A percentile compares a stretch with the other conserved stretches of the same genome.
These are phyloP conservation scores for Globisporangium orthogonon DNA, from an alignment of 352 stramenopile species.

Conservation along the genomic window DNA sequence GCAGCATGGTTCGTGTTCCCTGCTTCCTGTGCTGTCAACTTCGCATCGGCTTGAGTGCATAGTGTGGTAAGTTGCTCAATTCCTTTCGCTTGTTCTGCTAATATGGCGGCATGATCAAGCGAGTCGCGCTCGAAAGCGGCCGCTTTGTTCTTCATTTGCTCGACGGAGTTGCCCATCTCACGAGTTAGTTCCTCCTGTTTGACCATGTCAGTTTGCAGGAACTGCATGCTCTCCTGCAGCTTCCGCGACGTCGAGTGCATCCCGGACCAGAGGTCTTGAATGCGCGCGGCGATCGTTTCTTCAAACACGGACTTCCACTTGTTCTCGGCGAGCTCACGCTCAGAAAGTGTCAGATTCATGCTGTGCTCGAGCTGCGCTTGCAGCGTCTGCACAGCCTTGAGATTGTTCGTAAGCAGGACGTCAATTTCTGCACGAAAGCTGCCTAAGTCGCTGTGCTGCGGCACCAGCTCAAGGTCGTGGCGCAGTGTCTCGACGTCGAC, in stretches of 20 bases:
- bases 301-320: slow-evolving; percentile 57
- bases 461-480: slow-evolving; percentile 26
- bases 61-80: slow-evolving; percentile 28
- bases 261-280: slow-evolving; percentile 50
- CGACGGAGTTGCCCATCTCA: slow-evolving; percentile 24
- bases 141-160: slow-evolving; percentile 20
- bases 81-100: slow-evolving; percentile 21
- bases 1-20: slow-evolving; percentile 14
- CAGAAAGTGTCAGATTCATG: slow-evolving; percentile 28
- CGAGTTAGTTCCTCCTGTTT: slow-evolving; percentile 30
- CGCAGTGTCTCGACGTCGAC: slow-evolving; percentile 34
- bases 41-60: slow-evolving; percentile 15
- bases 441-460: slow-evolving; percentile 26
- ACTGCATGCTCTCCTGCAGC: slow-evolving; percentile 29
- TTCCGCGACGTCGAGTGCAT: slow-evolving; percentile 28
- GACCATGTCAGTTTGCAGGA: slow-evolving; percentile 40
- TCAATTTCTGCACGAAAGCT: slow-evolving; percentile 41
- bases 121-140: slow-evolving; percentile 16
- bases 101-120: slow-evolving; percentile 11
- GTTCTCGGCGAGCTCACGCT: slow-evolving; percentile 37
- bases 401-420: slow-evolving; percentile 14
- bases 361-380: slow-evolving; percentile 25
- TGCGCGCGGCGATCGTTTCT: slow-evolving; percentile 29
- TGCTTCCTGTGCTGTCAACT: slow-evolving; percentile 21
- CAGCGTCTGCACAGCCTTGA: slow-evolving; percentile 19